Percentiles rank a stretch among this genome's conserved stretches.
Evolutionary conservation across 1,139 yeast species (phyloP).

Genomic region (Hansenula sp.): DNA sequence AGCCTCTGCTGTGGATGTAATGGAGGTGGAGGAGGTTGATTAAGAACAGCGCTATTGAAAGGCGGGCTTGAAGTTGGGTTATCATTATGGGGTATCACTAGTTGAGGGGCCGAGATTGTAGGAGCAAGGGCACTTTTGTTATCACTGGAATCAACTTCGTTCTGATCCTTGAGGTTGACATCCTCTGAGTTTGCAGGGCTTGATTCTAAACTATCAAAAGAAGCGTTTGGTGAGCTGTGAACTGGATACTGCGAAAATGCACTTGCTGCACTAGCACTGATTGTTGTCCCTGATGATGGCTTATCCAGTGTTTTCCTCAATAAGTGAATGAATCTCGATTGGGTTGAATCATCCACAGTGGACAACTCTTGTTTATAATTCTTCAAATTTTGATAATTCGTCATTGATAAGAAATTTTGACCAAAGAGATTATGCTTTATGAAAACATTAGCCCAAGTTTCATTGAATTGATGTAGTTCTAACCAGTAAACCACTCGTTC

Average conservation of each 20-base stretch:
- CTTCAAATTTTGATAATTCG: slow-evolving; percentile 59
- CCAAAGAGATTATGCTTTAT: slow-evolving; percentile 57
- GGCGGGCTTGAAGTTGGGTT: not conserved
- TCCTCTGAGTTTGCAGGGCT: slow-evolving; percentile 14
- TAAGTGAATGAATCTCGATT: slow-evolving; percentile 50
- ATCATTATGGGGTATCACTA: slow-evolving; percentile 6
- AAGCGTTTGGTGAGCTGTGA: slow-evolving; percentile 11
- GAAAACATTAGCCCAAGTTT: slow-evolving; percentile 68
- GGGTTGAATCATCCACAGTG: slow-evolving; percentile 42
- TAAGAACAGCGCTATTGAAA: too few relatives aligned
- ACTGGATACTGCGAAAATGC: slow-evolving; percentile 10
- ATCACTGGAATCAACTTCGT: slow-evolving; percentile 1
- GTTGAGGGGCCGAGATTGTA: slow-evolving; percentile 27
- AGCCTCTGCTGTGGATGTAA: not conserved
- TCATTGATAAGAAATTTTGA: slow-evolving; percentile 59
- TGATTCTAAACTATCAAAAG: slow-evolving; percentile 18
- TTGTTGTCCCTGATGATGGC: slow-evolving; percentile 23
- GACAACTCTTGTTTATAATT: slow-evolving; percentile 48
- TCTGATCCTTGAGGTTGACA: slow-evolving; percentile 18
- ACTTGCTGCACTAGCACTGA: slow-evolving; percentile 5
- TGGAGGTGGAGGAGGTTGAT: not conserved
- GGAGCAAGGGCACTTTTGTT: slow-evolving; percentile 19
- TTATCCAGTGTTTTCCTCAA: slow-evolving; percentile 45
- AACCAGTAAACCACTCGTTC: slow-evolving; percentile 69
- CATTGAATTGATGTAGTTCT: slow-evolving; percentile 60